Evolutionary conservation across 176 grass and related monocot genomes (phyloP), one percentile per base, ranked within the genome.

Genomic region (Leersia perrieri): DNA sequence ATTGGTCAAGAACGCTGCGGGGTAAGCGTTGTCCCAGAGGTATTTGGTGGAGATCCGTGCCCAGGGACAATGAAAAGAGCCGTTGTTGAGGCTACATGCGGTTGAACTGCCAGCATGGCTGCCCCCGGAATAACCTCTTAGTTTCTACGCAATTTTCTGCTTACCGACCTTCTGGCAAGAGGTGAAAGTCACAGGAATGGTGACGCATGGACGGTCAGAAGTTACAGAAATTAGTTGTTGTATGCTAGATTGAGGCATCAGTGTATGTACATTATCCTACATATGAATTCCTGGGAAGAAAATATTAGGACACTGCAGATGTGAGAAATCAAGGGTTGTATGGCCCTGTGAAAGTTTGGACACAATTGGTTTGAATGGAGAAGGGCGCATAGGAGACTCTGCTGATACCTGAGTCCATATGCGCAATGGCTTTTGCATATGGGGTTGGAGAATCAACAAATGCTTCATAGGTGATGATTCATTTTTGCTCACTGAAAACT

Each of bases 11-110:
- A 99, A 41, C 85, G 74, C 5, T 99, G 96, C 13, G 80, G 72
- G 9, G 82, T 99, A 81, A 91, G 67, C 10, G 76, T 95, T 38
- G 83, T 83, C 51, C 84, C 92, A 2, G 76, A 86, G 70, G 88
- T 93, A 60, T 99, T 99, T 73, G 96, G 96, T 81, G 96, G 92
- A 55, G 96, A 99, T 74, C 96, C 96, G 25, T 99, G 96, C 66
- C 96, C 92, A 23, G 88, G 90, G 57, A 99, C 82, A 18, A 91
- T 91, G 87, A 99, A 99, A 82, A 95, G 90, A 57, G 81, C 88
- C 15, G 90, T 84, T 22, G 90, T 99, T 68, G 96, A 99, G 80
- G 96, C 87, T 72, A 82, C 62, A 29, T 99, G 96, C 33, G 70
- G 82, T 70, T 92, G 83, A 90, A 41, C 65, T 28, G 13, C 60